Evolutionary conservation across 2,329 filamentous ascomycete genomes (phyloP).

Genomic region (Colletotrichum destructivum): DNA sequence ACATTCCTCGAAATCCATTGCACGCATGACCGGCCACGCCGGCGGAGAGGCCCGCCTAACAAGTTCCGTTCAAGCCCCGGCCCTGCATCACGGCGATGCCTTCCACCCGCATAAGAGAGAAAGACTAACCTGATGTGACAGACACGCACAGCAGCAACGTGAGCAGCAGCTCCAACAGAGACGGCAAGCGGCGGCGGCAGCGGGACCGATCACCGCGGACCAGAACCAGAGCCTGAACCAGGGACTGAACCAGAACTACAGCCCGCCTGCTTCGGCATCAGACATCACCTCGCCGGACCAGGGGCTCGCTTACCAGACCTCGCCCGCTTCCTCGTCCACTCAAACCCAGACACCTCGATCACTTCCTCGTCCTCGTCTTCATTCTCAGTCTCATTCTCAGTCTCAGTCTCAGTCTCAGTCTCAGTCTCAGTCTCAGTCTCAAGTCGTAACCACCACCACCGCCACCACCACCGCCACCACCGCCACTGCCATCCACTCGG

Average conservation of each 20-base stretch:
- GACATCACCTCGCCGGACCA: conserved; percentile 32
- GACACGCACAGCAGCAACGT: conserved; percentile 23
- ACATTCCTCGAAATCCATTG: conserved; percentile 46
- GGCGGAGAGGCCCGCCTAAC: conserved; percentile 48
- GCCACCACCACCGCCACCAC: not conserved
- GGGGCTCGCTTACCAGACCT: conserved; percentile 23
- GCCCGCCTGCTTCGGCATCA: conserved; percentile 19
- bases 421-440: not conserved
- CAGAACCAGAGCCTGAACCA: no score
- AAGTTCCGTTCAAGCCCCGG: conserved; percentile 39
- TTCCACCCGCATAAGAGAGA: not conserved
- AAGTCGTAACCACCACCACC: not conserved
- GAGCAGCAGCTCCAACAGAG: not conserved
- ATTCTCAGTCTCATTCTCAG: no score
- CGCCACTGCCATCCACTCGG: not conserved
- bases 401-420: not conserved
- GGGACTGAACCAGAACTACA: not conserved
- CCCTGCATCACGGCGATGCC: not conserved
- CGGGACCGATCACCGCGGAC: not conserved
- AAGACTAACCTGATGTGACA: conserved; percentile 24
- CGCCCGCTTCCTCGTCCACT: conserved; percentile 16
- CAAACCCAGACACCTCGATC: conserved; percentile 10
- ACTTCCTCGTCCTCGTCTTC: not conserved
- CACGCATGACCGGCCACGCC: conserved; percentile 48
- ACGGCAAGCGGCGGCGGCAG: not conserved